Evolutionary conservation across 2,329 filamentous ascomycete species (phyloP).

Genomic region (Elsinoe necatrix): DNA sequence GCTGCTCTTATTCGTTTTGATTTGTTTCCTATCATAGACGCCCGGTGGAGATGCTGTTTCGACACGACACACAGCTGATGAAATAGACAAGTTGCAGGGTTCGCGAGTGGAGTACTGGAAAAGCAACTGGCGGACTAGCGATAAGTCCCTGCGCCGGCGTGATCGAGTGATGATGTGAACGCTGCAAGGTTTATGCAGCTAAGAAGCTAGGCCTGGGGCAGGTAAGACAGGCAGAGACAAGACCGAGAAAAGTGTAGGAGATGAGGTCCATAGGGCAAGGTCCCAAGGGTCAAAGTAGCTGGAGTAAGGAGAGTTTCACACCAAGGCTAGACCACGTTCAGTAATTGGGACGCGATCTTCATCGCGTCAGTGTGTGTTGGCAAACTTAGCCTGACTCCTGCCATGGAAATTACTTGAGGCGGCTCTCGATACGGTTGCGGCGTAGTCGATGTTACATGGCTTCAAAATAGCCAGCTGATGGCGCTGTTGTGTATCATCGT

Average conservation of each 20-base stretch:
- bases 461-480: background rate
- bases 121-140: background rate
- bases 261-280: background rate
- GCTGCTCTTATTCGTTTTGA: background rate
- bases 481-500: background rate
- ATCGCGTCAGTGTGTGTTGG: background rate
- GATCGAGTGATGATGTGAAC: background rate
- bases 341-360: background rate
- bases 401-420: background rate
- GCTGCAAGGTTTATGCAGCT: slow-evolving; percentile 9
- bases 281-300: background rate
- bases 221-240: slow-evolving; percentile 2
- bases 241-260: background rate
- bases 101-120: background rate
- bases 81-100: background rate
- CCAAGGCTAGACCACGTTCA: background rate
- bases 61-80: background rate
- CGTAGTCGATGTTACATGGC: background rate
- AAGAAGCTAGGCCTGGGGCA: background rate
- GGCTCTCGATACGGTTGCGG: background rate
- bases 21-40: background rate
- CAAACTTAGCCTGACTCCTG: background rate
- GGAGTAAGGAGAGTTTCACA: background rate
- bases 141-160: background rate
- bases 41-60: background rate